Base-by-base conservation (phyloP, 1,284 basidiomycete species). In the Cystobasidium pallidum region DNA sequence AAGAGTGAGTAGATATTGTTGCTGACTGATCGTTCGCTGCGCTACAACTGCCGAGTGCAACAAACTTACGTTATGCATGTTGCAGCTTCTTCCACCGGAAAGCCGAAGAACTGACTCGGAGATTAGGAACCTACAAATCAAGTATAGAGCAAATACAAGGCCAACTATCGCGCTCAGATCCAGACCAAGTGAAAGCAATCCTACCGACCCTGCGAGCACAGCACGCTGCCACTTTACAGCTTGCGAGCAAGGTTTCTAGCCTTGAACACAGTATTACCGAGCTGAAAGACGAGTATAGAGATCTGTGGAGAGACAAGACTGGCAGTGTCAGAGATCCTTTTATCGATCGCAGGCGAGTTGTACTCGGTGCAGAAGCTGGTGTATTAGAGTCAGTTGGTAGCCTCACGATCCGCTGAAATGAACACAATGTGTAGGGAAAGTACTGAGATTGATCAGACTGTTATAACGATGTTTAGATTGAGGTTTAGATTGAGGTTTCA, bases 121-220 rank as follows among this genome's bases (percentile, higher is more conserved):
- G 89, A 36, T 80, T 92, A 65, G 83, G 85, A 57, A 89, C 89
- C 86, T 91, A 90, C 81, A 89, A 89, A 78, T 83, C 85, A 34
- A 91, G 89, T 8, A 88, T 91, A 66, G 90, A 92, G 45, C 72
- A 74, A 39, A 63, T 74, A 28, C 67, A 70, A 66, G 54, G 54
- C 3, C 67, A 70, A 45, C 61, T 74, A n/a, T 54, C 58, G 17
- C 26, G 65, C 1, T 45, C 58, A 4, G 68, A 74, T 34, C 61
- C 73, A 47, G 73, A 74, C 61, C 67, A 70, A 41, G 73, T 74
- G 28, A 74, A 74, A 66, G 67, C 76, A 11, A 72, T 78, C 72
- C 36, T 74, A 17, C 75, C 76, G 2, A 78, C 76, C 2, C 61
- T 78, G 17, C 64, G 72, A 51, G 75, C 78, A 11, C 78, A 78